Evolutionary conservation across 805 yeast genomes (phyloP).

Genomic region (Kazachstania africana): DNA sequence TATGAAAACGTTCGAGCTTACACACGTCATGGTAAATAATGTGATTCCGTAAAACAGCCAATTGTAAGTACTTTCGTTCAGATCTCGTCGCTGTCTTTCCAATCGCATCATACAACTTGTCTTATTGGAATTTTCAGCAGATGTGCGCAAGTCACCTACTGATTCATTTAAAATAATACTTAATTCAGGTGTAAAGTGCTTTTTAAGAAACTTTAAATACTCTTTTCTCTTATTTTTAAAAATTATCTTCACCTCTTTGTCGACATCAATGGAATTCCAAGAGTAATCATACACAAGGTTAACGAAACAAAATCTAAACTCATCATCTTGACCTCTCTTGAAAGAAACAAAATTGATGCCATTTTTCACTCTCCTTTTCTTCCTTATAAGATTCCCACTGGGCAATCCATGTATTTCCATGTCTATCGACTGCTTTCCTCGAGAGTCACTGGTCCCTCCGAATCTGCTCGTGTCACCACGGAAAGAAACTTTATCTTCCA

Average conservation of each 20-base stretch:
- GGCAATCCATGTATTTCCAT: constrained; percentile 6
- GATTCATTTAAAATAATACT: no score
- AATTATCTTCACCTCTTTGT: constrained; percentile 14
- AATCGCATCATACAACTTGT: no score
- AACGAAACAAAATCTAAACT: constrained; percentile 20
- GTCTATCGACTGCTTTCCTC: constrained; percentile 16
- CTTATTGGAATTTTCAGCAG: no score
- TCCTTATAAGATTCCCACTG: constrained; percentile 11
- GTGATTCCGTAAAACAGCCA: constrained; percentile 6
- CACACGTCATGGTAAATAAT: constrained; percentile 2
- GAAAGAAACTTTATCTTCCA: constrained; percentile 8
- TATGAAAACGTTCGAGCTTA: constrained; percentile 1
- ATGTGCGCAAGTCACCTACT: no score
- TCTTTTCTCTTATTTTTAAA: constrained; percentile 4
- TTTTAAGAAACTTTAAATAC: background rate
- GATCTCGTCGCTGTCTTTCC: constrained; percentile 1
- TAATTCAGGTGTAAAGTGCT: no score
- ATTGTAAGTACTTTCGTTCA: constrained; percentile 6
- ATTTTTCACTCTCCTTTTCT: constrained; percentile 7
- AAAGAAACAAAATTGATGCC: constrained; percentile 11
- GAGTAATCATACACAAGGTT: constrained; percentile 26
- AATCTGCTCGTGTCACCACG: constrained; percentile 11
- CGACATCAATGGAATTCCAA: constrained; percentile 23
- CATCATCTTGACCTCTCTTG: constrained; percentile 2
- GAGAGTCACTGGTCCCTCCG: constrained; percentile 17